Evolutionary conservation across 2,329 filamentous ascomycete species (phyloP).

Genomic region (Cladorrhinum sp.): DNA sequence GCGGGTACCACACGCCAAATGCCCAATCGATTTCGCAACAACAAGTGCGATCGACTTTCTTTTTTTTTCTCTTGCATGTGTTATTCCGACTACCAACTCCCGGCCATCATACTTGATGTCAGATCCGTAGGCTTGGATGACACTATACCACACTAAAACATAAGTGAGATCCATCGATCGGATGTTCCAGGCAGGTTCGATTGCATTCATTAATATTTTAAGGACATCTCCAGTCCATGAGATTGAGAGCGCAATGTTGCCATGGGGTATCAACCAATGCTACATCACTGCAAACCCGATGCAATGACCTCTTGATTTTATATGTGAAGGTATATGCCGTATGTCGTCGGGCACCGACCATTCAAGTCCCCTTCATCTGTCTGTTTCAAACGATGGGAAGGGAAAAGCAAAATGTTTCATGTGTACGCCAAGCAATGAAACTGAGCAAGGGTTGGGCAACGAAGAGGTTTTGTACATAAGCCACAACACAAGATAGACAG

Average conservation of each 20-base stretch:
- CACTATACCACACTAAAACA: no score
- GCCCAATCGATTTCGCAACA: background rate
- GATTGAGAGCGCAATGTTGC: no score
- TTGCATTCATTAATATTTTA: no score
- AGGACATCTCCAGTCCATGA: no score
- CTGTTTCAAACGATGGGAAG: background rate
- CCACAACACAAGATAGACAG: no score
- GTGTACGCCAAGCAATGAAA: background rate
- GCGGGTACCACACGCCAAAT: background rate
- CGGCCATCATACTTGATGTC: background rate
- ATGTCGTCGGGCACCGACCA: background rate
- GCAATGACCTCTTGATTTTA: no score
- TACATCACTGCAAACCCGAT: no score
- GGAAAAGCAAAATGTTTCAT: background rate
- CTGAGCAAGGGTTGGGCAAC: background rate
- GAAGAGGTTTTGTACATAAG: background rate
- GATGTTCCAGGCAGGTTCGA: no score
- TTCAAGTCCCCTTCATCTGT: background rate
- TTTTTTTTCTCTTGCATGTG: background rate
- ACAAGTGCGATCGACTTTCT: background rate
- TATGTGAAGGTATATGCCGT: background rate
- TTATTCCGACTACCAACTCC: background rate
- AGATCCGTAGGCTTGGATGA: no score
- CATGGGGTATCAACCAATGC: no score
- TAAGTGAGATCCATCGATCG: no score